These are phyloP conservation scores for Daedaleopsis nitida DNA, from an alignment of 768 basidiomycete genomes.

Conservation along the genomic window DNA sequence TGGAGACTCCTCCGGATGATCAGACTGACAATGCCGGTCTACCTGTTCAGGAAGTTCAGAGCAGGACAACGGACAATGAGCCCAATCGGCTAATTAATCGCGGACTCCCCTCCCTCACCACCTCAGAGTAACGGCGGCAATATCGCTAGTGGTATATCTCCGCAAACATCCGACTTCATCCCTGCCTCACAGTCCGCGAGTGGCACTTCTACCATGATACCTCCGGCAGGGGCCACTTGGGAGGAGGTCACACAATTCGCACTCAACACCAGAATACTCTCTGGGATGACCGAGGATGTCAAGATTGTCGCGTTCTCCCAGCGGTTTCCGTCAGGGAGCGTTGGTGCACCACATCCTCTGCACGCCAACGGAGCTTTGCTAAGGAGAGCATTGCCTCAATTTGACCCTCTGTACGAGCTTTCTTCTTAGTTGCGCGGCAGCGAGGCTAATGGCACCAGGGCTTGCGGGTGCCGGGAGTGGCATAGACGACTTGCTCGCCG, in stretches of 20 bases:
- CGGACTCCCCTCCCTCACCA: too few relatives aligned
- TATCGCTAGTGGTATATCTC: too few relatives aligned
- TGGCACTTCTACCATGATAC: background rate
- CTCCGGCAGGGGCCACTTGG: constrained; percentile 2
- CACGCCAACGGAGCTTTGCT: constrained; percentile 3
- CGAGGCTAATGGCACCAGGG: background rate
- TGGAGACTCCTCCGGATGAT: too few relatives aligned
- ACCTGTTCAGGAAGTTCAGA: too few relatives aligned
- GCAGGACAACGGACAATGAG: too few relatives aligned
- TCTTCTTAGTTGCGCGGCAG: background rate
- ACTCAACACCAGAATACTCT: constrained; percentile 7
- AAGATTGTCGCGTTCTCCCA: background rate
- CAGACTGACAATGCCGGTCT: too few relatives aligned
- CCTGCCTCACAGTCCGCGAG: background rate
- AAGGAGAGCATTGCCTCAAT: background rate
- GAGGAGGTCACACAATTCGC: constrained; percentile 4
- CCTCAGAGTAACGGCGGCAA: too few relatives aligned
- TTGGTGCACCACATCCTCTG: background rate
- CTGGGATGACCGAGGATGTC: constrained; percentile 7
- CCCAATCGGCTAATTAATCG: too few relatives aligned
- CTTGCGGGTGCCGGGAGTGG: background rate
- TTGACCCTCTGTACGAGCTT: background rate
- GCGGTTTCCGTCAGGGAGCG: background rate
- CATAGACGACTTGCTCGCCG: background rate
- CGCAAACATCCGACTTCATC: background rate